Base-by-base conservation (phyloP, 352 stramenopile species). In the Blastocystis sp. region DNA sequence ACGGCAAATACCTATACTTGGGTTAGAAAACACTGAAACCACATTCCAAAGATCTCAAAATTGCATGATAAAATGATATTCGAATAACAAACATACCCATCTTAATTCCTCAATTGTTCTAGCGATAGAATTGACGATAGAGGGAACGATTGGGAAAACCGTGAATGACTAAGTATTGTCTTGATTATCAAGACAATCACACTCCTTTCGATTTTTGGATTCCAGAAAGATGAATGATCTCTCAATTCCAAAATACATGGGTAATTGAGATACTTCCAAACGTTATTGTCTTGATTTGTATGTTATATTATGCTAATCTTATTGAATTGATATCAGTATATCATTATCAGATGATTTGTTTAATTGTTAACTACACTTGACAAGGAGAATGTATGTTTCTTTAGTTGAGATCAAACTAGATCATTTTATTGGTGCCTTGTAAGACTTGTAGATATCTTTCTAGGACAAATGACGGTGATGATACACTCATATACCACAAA, bases 91-190 rank as follows among this genome's bases (percentile, higher is more conserved):
- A 0, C 61, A 9, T 73, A 73, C 61, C 61, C 61, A 73, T 73
- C 7, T 5, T 73, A 14, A 39, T 29, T 52, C 43, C 43, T 37
- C 61, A n/a, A 46, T 46, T 49, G 61, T 73, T 73, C 61, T 73
- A 73, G 61, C 61, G 61, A 73, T 37, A 73, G 61, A 39, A 46
- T 73, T 12, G 24, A 7, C 16, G 9, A 19, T 73, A 29, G 32
- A 73, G 57, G n/a, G 9, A 73, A 73, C 61, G 32, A 73, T 73
- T 73, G 49, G 49, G 21, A 57, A n/a, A n/a, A n/a, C n/a, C n/a
- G 49, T 12, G 49, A 57, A 9, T 39, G 61, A 11, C 4, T 39
- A 39, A 52, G n/a, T 39, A 73, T 29, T 73, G 61, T 16, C 51
- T 39, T 14, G 14, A 52, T 73, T 29, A 73, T 73, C 12, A 57